Conservation (phyloP, 441 rosid genomes). For the Jatropha multifida region DNA sequence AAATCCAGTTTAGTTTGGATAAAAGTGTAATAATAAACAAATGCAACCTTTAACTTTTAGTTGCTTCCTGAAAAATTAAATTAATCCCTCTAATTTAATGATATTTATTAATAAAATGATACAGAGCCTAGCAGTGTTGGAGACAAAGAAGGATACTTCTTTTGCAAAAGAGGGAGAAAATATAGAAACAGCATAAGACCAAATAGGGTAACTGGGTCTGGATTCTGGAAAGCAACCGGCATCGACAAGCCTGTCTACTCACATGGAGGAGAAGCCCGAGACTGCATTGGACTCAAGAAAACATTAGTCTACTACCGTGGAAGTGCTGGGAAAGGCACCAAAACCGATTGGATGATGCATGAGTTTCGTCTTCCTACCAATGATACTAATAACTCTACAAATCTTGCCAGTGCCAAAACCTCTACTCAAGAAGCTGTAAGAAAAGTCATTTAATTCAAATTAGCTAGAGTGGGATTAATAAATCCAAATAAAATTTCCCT, state of each 20-base stretch:
- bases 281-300: slow-evolving; percentile 81
- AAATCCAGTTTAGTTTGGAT: not conserved
- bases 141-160: slow-evolving; percentile 76
- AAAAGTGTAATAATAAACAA: not conserved
- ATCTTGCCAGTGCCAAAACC: slow-evolving; percentile 23
- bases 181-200: slow-evolving; percentile 91
- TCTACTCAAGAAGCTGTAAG: slow-evolving; percentile 66
- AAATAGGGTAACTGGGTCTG: slow-evolving; percentile 89
- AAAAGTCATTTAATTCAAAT: not conserved
- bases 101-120: too few relatives aligned
- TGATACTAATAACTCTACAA: not conserved
- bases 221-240: slow-evolving; percentile 98
- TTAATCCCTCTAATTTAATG: too few relatives aligned
- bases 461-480: too few relatives aligned
- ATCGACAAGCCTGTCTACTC: slow-evolving; percentile 77
- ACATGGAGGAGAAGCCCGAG: slow-evolving; percentile 33
- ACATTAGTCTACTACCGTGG: slow-evolving; percentile 87
- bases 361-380: slow-evolving; percentile 83
- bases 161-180: slow-evolving; percentile 88
- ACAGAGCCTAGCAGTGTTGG: slow-evolving; percentile 37
- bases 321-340: slow-evolving; percentile 87
- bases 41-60: too few relatives aligned
- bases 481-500: too few relatives aligned
- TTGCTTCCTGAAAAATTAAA: too few relatives aligned
- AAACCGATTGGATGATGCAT: slow-evolving; percentile 99